A percentile compares a stretch with the other conserved stretches of the same genome.
These are phyloP conservation scores for Trichoderma gamsii DNA, from an alignment of 495 filamentous ascomycete genomes.

Conservation along the genomic window DNA sequence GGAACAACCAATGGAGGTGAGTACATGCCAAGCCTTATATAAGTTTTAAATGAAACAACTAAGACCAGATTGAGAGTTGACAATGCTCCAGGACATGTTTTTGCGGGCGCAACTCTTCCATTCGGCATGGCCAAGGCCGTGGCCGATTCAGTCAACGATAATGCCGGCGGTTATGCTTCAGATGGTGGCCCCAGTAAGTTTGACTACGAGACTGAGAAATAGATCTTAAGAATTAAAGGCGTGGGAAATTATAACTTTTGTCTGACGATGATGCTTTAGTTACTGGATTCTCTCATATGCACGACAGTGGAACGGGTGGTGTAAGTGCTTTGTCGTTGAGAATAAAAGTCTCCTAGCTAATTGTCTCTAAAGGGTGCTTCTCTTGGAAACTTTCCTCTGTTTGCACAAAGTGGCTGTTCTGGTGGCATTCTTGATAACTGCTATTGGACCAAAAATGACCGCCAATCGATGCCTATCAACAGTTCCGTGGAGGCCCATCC, in stretches of 20 bases:
- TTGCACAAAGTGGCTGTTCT: conserved; percentile 59
- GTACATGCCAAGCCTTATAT: neutral
- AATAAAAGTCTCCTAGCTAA: conserved; percentile 27
- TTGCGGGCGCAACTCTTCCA: conserved; percentile 53
- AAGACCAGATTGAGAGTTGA: conserved; percentile 23
- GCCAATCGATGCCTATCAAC: conserved; percentile 43
- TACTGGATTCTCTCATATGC: conserved; percentile 54
- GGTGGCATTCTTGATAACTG: conserved; percentile 57
- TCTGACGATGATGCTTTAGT: neutral
- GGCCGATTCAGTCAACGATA: conserved; percentile 56
- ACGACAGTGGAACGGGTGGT: conserved; percentile 64
- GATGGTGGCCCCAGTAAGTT: conserved; percentile 9
- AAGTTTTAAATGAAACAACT: neutral
- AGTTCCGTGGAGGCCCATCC: conserved; percentile 52
- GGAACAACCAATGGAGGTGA: conserved; percentile 56
- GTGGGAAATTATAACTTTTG: no score
- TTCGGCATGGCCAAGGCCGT: conserved; percentile 68
- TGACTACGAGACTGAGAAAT: neutral
- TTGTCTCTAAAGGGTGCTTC: conserved; percentile 40
- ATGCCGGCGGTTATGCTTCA: conserved; percentile 56
- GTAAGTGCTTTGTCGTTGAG: conserved; percentile 21
- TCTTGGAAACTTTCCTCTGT: conserved; percentile 71
- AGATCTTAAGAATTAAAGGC: neutral
- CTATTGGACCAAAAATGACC: conserved; percentile 46
- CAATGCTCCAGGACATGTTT: conserved; percentile 36